A percentile compares a stretch with the other conserved stretches of the same genome.
phyloP scores from a whole-genome alignment of 495 filamentous ascomycete species.

The Tuber melanosporum region DNA sequence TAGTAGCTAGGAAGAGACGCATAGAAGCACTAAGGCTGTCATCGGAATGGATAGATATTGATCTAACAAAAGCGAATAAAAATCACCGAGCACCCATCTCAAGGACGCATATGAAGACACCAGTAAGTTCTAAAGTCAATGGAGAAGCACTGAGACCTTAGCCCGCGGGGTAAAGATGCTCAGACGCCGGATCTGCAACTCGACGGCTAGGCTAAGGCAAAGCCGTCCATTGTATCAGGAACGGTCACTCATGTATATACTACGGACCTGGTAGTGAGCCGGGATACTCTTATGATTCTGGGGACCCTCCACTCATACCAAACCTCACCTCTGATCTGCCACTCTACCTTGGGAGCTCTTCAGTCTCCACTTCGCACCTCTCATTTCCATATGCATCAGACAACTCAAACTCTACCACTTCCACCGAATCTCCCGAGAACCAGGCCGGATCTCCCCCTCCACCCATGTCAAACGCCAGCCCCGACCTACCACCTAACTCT shows the following conservation, averaged over 20 bases:
- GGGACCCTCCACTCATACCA: background rate
- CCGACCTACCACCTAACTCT: background rate
- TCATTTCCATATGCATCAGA: no score
- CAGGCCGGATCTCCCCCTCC: background rate
- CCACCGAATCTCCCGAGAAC: background rate
- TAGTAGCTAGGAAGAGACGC: slow-evolving; percentile 38
- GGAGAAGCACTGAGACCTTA: background rate
- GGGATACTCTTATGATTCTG: background rate
- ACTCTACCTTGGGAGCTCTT: no score
- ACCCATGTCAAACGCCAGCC: background rate
- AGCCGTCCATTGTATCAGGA: background rate
- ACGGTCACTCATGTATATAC: background rate
- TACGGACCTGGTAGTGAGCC: background rate
- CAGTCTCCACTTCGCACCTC: no score
- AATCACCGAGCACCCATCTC: background rate
- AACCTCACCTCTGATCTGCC: no score
- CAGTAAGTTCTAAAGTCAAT: background rate
- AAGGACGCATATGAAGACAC: background rate
- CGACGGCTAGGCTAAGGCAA: background rate
- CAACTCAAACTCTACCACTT: background rate
- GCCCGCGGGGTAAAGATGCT: background rate
- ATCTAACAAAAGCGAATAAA: background rate
- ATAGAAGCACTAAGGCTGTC: slow-evolving; percentile 34
- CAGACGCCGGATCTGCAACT: background rate
- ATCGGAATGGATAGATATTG: slow-evolving; percentile 19